Conservation (phyloP, 352 stramenopile species). For the Phytophthora aleatoria region DNA sequence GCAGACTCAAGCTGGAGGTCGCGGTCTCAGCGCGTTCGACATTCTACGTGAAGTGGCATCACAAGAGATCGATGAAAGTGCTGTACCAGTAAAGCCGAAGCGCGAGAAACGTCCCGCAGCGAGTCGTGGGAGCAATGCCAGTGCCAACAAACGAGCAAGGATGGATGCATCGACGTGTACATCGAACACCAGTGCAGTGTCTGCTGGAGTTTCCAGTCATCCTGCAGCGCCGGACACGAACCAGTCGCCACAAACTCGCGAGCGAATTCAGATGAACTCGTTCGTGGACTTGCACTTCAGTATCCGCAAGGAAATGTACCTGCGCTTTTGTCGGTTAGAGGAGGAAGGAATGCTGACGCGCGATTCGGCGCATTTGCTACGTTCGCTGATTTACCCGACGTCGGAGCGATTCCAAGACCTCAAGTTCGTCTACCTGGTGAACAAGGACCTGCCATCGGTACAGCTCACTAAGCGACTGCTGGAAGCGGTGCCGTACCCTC, state of each 20-base stretch:
- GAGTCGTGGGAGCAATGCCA: conserved; percentile 15
- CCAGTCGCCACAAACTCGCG: conserved; percentile 39
- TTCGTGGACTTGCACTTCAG: conserved; percentile 86
- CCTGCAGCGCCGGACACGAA: conserved; percentile 23
- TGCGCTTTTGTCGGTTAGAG: conserved; percentile 79
- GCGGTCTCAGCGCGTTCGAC: conserved; percentile 75
- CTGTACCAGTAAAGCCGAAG: conserved; percentile 35
- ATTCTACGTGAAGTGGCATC: conserved; percentile 83
- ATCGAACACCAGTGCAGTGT: conserved; percentile 11
- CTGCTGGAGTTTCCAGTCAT: conserved; percentile 9
- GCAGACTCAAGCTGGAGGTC: conserved; percentile 23
- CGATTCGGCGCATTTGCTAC: conserved; percentile 75
- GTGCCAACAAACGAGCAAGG: conserved; percentile 36
- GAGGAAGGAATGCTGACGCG: conserved; percentile 71
- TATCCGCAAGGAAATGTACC: conserved; percentile 89
- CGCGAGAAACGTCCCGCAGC: conserved; percentile 30
- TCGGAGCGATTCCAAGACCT: conserved; percentile 86
- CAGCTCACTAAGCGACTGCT: conserved; percentile 82
- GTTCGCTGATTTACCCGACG: conserved; percentile 82
- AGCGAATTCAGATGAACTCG: conserved; percentile 74
- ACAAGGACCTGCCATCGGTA: conserved; percentile 75
- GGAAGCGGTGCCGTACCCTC: conserved; percentile 63
- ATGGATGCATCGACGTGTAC: conserved; percentile 31
- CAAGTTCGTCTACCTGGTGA: conserved; percentile 90
- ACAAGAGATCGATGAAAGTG: conserved; percentile 56